Evolutionary conservation across 2,329 filamentous ascomycete species (phyloP).

Genomic region (Monilinia polystroma): DNA sequence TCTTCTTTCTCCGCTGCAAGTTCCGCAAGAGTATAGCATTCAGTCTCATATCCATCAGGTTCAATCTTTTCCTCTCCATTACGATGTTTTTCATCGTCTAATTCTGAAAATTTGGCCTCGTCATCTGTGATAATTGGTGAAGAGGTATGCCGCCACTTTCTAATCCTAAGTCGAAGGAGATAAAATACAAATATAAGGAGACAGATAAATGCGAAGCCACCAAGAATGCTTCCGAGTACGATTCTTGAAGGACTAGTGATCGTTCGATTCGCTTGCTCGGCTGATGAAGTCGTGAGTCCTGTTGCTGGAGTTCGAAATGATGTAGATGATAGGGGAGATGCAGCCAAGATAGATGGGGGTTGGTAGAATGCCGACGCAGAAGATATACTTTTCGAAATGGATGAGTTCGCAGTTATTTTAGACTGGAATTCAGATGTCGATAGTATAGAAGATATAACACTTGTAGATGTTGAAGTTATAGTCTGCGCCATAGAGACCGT

Average conservation of each 20-base stretch:
- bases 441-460: too few relatives aligned
- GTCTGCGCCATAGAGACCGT: too few relatives aligned
- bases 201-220: not conserved
- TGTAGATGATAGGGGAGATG: too few relatives aligned
- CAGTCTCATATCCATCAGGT: not conserved
- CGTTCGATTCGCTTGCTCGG: not conserved
- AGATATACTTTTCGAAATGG: too few relatives aligned
- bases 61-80: not conserved
- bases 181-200: not conserved
- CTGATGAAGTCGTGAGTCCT: not conserved
- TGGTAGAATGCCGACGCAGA: too few relatives aligned
- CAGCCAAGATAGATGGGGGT: too few relatives aligned
- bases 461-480: too few relatives aligned
- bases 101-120: not conserved
- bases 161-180: not conserved
- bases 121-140: not conserved
- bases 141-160: not conserved
- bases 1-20: not conserved
- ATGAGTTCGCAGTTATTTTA: too few relatives aligned
- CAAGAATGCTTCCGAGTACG: not conserved
- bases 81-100: not conserved
- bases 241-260: not conserved
- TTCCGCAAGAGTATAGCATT: not conserved
- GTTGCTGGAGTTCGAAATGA: too few relatives aligned
- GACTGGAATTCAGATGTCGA: too few relatives aligned